A percentile compares a stretch with the other conserved stretches of the same genome.
Evolutionary conservation across 2,329 filamentous ascomycete genomes (phyloP).

Genomic region (Penicillium sp.): DNA sequence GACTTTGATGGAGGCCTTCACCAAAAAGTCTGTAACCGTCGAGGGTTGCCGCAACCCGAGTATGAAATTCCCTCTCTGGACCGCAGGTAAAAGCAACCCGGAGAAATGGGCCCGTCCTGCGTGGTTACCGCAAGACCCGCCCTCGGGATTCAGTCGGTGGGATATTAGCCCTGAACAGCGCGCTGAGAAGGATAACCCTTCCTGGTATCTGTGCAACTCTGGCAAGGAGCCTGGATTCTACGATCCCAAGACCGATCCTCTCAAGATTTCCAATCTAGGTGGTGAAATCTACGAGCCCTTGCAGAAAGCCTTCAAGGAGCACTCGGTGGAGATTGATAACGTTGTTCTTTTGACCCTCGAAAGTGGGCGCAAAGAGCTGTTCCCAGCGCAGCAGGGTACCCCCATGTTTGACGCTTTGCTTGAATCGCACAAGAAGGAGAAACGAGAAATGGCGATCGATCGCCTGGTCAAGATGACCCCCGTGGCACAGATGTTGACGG

Average conservation of each 20-base stretch:
- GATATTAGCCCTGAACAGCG: slow-evolving; percentile 16
- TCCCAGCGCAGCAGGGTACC: slow-evolving; percentile 38
- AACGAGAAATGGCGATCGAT: slow-evolving; percentile 25
- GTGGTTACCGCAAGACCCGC: slow-evolving; percentile 32
- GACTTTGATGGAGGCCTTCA: slow-evolving; percentile 33
- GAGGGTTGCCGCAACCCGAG: slow-evolving; percentile 25
- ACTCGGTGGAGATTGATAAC: slow-evolving; percentile 38
- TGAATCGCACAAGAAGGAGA: slow-evolving; percentile 25
- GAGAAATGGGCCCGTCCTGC: slow-evolving; percentile 27
- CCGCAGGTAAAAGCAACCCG: slow-evolving; percentile 1
- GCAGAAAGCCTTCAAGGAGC: slow-evolving; percentile 26
- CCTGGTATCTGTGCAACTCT: slow-evolving; percentile 15
- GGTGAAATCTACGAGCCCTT: slow-evolving; percentile 31
- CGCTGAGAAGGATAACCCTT: slow-evolving; percentile 16
- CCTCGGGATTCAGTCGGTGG: slow-evolving; percentile 34
- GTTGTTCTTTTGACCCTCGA: slow-evolving; percentile 41
- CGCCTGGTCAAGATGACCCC: slow-evolving; percentile 30
- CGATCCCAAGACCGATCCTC: slow-evolving; percentile 35
- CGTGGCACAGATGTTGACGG: slow-evolving; percentile 36
- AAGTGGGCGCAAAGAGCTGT: slow-evolving; percentile 42
- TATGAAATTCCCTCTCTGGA: slow-evolving; percentile 28
- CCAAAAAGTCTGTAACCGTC: slow-evolving; percentile 18
- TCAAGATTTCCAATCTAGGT: slow-evolving; percentile 39
- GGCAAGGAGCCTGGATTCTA: slow-evolving; percentile 24
- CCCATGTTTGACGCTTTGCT: slow-evolving; percentile 34